Evolutionary conservation across 2,329 filamentous ascomycete species (phyloP).

Genomic region (Endothia cerciana): DNA sequence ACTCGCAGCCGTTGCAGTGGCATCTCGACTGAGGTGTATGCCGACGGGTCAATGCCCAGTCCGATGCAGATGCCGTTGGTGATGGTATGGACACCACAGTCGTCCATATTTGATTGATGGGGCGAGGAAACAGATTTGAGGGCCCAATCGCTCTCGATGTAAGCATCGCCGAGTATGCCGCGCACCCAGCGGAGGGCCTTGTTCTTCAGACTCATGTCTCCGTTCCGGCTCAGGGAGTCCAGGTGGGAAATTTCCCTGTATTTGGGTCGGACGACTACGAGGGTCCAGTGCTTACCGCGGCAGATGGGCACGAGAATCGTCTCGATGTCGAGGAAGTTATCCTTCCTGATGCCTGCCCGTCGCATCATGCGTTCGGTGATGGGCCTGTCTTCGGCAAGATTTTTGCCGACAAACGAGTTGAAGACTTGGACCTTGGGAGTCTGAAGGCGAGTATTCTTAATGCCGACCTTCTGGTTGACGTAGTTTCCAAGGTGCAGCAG

Average conservation of each 20-base stretch:
- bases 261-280: constrained; percentile 67
- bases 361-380: constrained; percentile 60
- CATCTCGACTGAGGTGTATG: constrained; percentile 59
- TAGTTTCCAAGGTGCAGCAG: constrained; percentile 63
- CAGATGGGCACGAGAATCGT: constrained; percentile 73
- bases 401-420: constrained; percentile 68
- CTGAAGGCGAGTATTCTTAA: constrained; percentile 47
- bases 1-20: constrained; percentile 63
- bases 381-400: constrained; percentile 51
- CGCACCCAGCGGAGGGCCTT: constrained; percentile 59
- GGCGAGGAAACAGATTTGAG: constrained; percentile 54
- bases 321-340: constrained; percentile 67
- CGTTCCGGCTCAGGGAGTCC: constrained; percentile 63
- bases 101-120: constrained; percentile 67
- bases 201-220: constrained; percentile 42
- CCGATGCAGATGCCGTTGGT: constrained; percentile 70
- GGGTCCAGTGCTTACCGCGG: constrained; percentile 68
- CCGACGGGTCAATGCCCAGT: constrained; percentile 54
- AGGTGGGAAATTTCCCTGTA: constrained; percentile 67
- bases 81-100: constrained; percentile 79
- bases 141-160: constrained; percentile 63
- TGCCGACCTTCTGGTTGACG: constrained; percentile 60
- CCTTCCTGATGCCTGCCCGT: constrained; percentile 58
- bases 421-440: constrained; percentile 66
- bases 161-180: constrained; percentile 60